Evolutionary conservation across 1,284 basidiomycete species (phyloP), one percentile per base, ranked within the genome.

Genomic region (Kwoniella shivajii): DNA sequence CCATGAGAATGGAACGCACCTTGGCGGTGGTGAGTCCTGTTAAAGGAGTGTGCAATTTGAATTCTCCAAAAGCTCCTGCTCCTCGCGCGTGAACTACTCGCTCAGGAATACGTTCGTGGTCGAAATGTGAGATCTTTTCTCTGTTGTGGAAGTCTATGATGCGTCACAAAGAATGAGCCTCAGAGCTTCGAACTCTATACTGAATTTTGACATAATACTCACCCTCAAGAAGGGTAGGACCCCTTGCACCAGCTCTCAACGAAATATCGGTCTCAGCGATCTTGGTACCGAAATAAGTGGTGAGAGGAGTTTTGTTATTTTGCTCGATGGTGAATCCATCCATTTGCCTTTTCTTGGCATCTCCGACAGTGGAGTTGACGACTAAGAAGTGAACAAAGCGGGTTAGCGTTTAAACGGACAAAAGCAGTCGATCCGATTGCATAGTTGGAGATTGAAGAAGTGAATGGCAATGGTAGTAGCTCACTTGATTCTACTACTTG

Each of bases 51-150:
- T 85, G 85, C 1, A 88, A 84, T 72, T 83, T 86, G 82, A 92
- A 92, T 69, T 85, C 83, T 1, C 90, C 89, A 72, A 90, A 88
- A 6, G 88, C 89, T 56, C 84, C 90, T 22, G 85, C 77, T n/a
- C 89, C 90, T 39, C 89, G 85, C 50, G 89, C 88, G 68, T 90
- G 88, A 11, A 84, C 83, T 3, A 73, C 76, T 39, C 84, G 86
- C 79, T 88, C 88, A n/a, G 88, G 89, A 55, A 92, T 91, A 37
- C 88, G 86, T 72, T 91, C 89, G 67, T 90, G 89, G 72, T 89
- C 88, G 67, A 90, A 90, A 29, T 86, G 83, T 52, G 84, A 83
- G 31, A 89, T 84, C 76, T 89, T 73, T 61, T 77, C 75, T 38
- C 75, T 60, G 58, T 72, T 72, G 66, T 77, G 75, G 55, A 69